Percentiles rank a stretch among this genome's conserved stretches.
phyloP scores from a whole-genome alignment of 306 rosid species.

The Fagus crenata region DNA sequence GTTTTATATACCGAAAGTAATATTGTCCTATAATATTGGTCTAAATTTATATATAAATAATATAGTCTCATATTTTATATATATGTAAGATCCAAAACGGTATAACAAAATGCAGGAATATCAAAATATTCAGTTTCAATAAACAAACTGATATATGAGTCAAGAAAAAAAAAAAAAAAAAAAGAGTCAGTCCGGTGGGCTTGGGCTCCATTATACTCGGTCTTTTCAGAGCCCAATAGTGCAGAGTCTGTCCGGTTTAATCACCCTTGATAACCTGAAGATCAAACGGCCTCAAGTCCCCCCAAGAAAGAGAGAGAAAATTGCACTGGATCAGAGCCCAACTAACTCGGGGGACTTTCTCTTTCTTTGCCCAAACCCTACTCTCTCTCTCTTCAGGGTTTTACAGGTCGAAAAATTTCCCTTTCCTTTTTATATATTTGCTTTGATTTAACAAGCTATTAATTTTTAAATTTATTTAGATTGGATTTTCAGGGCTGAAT shows the following conservation, averaged over 20 bases:
- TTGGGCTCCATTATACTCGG: not conserved
- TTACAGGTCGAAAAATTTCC: constrained; percentile 10
- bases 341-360: not conserved
- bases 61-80: too few relatives aligned
- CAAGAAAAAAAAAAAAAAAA: too few relatives aligned
- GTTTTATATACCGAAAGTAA: too few relatives aligned
- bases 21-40: too few relatives aligned
- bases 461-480: not conserved
- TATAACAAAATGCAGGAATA: too few relatives aligned
- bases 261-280: not conserved
- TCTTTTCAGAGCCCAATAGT: not conserved
- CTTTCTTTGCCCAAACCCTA: constrained; percentile 4
- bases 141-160: too few relatives aligned
- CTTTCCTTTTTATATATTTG: not conserved
- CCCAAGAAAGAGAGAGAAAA: not conserved
- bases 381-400: constrained; percentile 5
- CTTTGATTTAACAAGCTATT: not conserved
- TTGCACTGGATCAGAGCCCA: not conserved
- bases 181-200: not conserved
- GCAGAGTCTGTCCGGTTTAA: not conserved
- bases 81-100: too few relatives aligned
- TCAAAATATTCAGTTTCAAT: too few relatives aligned
- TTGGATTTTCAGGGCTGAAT: constrained; percentile 9
- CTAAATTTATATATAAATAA: too few relatives aligned
- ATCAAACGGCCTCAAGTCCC: not conserved